Percentiles rank a stretch among this genome's conserved stretches.
Evolutionary conservation across 768 basidiomycete genomes (phyloP).

Genomic region (Mycena crocata): DNA sequence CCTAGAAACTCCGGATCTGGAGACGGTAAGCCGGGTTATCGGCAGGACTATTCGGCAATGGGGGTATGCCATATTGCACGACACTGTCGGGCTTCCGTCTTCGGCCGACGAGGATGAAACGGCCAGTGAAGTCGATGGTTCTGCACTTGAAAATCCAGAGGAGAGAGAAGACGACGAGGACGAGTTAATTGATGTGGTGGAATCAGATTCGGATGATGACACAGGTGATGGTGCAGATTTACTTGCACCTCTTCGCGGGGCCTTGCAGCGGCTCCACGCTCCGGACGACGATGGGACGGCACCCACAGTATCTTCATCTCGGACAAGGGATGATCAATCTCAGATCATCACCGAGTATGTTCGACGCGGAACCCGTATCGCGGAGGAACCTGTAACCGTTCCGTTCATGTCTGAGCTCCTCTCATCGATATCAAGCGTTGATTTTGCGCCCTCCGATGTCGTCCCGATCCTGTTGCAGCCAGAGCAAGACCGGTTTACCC

Average conservation of each 20-base stretch:
- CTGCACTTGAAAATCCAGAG: conserved; percentile 32
- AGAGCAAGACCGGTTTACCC: conserved; percentile 61
- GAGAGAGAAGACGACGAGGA: conserved; percentile 60
- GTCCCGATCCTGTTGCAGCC: conserved; percentile 62
- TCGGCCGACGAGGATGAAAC: conserved; percentile 40
- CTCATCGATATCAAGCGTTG: conserved; percentile 49
- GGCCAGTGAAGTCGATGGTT: conserved; percentile 11
- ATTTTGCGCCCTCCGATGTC: conserved; percentile 44
- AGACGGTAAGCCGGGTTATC: conserved; percentile 72
- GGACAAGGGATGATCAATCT: conserved; percentile 34
- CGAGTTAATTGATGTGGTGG: conserved; percentile 77
- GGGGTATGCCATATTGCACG: conserved; percentile 76
- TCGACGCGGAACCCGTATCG: conserved; percentile 76
- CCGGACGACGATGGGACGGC: conserved; percentile 49
- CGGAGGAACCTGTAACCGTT: conserved; percentile 67
- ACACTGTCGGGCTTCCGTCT: conserved; percentile 70
- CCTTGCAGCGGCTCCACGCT: conserved; percentile 66
- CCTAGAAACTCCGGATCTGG: conserved; percentile 81
- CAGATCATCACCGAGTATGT: conserved; percentile 66
- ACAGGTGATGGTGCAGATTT: conserved; percentile 59
- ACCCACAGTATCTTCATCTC: conserved; percentile 48
- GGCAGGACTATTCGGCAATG: conserved; percentile 72
- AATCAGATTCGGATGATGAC: conserved; percentile 67
- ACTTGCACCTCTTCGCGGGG: conserved; percentile 77
- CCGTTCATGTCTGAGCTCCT: conserved; percentile 62